Evolutionary conservation across 495 filamentous ascomycete genomes (phyloP).

Genomic region (Penicillium simplicissimum): DNA sequence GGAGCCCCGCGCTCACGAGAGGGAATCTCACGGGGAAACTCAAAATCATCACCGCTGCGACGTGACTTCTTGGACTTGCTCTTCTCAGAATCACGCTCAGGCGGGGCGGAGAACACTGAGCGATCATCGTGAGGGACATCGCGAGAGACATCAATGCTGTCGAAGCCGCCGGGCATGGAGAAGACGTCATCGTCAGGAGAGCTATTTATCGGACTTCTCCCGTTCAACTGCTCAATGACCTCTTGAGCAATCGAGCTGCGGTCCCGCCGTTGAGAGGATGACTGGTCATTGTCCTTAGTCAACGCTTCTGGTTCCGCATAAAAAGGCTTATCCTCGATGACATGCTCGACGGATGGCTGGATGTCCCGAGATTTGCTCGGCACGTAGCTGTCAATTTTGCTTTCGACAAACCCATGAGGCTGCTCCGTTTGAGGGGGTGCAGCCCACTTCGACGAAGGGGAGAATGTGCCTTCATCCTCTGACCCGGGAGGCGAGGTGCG

Average conservation of each 20-base stretch:
- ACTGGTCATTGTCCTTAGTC: constrained; percentile 7
- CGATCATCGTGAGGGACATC: constrained; percentile 18
- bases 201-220: constrained; percentile 13
- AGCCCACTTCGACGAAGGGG: constrained; percentile 47
- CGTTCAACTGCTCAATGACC: constrained; percentile 32
- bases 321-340: constrained; percentile 25
- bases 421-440: constrained; percentile 35
- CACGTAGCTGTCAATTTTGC: constrained; percentile 29
- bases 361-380: constrained; percentile 18
- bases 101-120: constrained; percentile 32
- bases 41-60: constrained; percentile 26
- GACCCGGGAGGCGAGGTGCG: constrained; percentile 66
- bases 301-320: constrained; percentile 26
- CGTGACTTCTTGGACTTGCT: constrained; percentile 26
- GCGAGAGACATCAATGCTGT: constrained; percentile 23
- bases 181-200: constrained; percentile 31
- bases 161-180: constrained; percentile 48
- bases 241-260: constrained; percentile 32
- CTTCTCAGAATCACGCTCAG: constrained; percentile 16
- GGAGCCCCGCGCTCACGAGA: constrained; percentile 1
- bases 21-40: constrained; percentile 19
- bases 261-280: constrained; percentile 6
- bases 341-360: constrained; percentile 6
- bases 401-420: constrained; percentile 37
- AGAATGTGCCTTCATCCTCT: constrained; percentile 47